phyloP scores from a whole-genome alignment of 2,329 filamentous ascomycete genomes.

The Cryphonectria nitschkei region DNA sequence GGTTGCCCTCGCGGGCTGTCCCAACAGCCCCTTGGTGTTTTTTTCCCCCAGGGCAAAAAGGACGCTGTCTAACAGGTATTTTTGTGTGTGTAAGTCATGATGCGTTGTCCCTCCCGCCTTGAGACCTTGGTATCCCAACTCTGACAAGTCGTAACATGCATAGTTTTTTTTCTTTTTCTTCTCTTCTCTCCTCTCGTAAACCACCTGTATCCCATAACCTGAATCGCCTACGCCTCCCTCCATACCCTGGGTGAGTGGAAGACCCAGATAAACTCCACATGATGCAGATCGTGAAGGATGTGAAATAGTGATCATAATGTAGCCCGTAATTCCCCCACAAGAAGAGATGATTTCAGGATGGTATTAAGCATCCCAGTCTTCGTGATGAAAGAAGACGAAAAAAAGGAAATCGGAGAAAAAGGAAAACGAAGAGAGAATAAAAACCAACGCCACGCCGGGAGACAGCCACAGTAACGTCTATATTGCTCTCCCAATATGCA shows the following conservation, averaged over 20 bases:
- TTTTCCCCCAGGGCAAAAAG: not conserved
- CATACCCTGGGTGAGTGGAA: not conserved
- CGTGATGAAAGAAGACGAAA: not conserved
- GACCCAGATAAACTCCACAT: conserved; percentile 13
- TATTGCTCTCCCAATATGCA: conserved; percentile 25
- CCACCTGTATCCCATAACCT: not conserved
- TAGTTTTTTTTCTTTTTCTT: not conserved
- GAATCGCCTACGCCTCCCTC: not conserved
- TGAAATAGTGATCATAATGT: conserved; percentile 15
- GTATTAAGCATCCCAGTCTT: not conserved
- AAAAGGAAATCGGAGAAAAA: not conserved
- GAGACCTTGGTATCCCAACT: conserved; percentile 1
- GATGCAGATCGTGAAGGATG: conserved; percentile 16
- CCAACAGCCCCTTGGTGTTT: not conserved
- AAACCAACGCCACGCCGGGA: conserved; percentile 22
- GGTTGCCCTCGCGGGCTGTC: conserved; percentile 15
- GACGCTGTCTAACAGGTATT: conserved; percentile 15
- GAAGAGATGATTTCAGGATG: not conserved
- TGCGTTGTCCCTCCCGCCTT: conserved; percentile 12
- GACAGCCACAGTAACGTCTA: conserved; percentile 18
- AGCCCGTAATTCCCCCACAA: not conserved
- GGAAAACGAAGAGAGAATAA: not conserved
- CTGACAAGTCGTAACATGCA: conserved; percentile 1
- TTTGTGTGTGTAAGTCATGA: conserved; percentile 13
- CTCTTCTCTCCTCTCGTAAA: not conserved